Base-by-base conservation (phyloP, 2,329 filamentous ascomycete genomes). In the Cryphonectria naterciae region DNA sequence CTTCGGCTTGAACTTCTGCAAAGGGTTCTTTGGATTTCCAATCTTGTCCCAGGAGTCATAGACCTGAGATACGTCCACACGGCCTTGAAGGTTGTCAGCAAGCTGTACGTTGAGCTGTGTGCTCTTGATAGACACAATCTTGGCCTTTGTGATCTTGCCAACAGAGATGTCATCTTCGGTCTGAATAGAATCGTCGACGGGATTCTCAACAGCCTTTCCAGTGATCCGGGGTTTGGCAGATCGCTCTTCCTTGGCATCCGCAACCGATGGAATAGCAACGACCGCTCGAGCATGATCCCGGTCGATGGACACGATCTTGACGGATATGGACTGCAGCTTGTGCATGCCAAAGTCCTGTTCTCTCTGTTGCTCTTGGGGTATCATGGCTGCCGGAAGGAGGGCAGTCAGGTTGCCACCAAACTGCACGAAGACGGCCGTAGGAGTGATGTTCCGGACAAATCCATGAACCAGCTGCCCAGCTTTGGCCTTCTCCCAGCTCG, bases 101-200 rank as follows among this genome's bases (percentile, higher is more conserved):
- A 98, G 86, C 75, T 93, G 89, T 7, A 99, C 94, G 75, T 98
- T 98, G 69, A 98, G 84, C 79, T 99, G 96, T 0, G 95, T 98
- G 65, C 91, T 91, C 81, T 97, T 97, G 77, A 98, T 84, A 0
- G 93, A 93, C n/a, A 88, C 88, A 61, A 99, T 88, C 75, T 87
- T 91, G 54, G 93, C 95, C 78, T 93, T 94, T 10, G 91, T 90
- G 63, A 92, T 79, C 74, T 87, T 91, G 68, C 95, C 95, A 41
- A 94, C 85, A 1, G 84, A 84, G 65, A 97, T 87, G 74, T 97
- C 93, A 62, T 90, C 89, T n/a, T 92, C 84, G 8, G 89, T 87
- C 46, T 83, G 85, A 71, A 93, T 85, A 5, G 83, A 84, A 10
- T 86, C 83, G 76, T 97, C 93, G 8, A 95, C 82, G 2, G 83